A percentile compares a stretch with the other conserved stretches of the same genome.
These are phyloP conservation scores for Alternaria ventricosa DNA, from an alignment of 2,329 filamentous ascomycete species.

Conservation along the genomic window DNA sequence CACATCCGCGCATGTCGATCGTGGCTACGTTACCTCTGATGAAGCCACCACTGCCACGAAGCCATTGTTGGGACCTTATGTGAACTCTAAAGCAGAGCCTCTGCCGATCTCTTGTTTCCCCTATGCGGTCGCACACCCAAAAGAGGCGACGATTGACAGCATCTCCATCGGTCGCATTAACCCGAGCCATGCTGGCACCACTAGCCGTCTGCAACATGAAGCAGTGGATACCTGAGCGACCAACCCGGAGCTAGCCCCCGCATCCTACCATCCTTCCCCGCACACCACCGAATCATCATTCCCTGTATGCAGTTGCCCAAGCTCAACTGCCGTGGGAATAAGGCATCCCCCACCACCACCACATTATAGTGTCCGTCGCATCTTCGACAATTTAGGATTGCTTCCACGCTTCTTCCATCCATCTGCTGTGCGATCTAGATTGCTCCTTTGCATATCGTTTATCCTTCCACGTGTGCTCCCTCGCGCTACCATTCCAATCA, in stretches of 20 bases:
- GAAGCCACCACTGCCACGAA: neutral
- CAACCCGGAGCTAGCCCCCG: conserved; percentile 1
- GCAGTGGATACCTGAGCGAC: neutral
- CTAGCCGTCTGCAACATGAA: neutral
- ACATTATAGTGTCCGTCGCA: conserved; percentile 12
- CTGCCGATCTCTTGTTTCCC: neutral
- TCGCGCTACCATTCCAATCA: neutral
- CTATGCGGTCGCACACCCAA: neutral
- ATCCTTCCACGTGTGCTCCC: neutral
- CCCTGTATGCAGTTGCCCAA: neutral
- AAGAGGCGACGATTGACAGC: neutral
- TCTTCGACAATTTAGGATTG: neutral
- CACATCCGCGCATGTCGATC: too few relatives aligned
- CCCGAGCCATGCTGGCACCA: neutral
- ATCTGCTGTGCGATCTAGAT: neutral
- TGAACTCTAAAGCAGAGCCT: neutral
- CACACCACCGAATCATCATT: conserved; percentile 9
- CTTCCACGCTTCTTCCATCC: neutral
- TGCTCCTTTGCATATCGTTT: neutral
- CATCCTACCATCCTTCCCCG: conserved; percentile 16
- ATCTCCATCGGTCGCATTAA: conserved; percentile 1
- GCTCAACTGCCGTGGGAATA: conserved; percentile 2
- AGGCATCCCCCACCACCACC: conserved; percentile 1
- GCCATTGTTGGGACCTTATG: neutral
- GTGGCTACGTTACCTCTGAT: neutral